Evolutionary conservation across 345 rosid genomes (phyloP).

Genomic region (Ceriops zippeliana): DNA sequence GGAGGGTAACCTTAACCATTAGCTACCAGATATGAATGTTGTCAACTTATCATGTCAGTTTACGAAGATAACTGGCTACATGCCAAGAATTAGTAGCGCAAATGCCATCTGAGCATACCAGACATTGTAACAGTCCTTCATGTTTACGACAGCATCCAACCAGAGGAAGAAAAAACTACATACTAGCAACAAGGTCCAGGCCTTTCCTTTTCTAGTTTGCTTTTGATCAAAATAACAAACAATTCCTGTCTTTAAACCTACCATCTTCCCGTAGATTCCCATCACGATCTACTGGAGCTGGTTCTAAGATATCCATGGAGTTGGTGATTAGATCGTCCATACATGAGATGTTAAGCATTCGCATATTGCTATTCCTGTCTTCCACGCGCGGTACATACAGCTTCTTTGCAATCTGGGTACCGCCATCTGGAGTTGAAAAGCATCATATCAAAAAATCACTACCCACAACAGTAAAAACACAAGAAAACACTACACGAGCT

Average conservation of each 20-base stretch:
- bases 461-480: background rate
- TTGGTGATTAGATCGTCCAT: conserved; percentile 77
- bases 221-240: background rate
- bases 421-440: conserved; percentile 31
- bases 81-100: no score
- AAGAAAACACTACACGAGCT: no score
- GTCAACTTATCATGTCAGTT: background rate
- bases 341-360: conserved; percentile 71
- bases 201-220: no score
- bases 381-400: conserved; percentile 92
- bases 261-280: conserved; percentile 91
- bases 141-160: no score
- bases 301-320: conserved; percentile 92
- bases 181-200: no score
- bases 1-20: background rate
- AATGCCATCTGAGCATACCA: no score
- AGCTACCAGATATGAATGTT: background rate
- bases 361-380: conserved; percentile 87
- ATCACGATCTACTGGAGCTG: conserved; percentile 58
- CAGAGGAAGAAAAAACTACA: no score
- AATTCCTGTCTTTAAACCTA: conserved; percentile 15
- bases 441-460: background rate
- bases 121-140: no score
- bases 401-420: conserved; percentile 40
- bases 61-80: no score